Evolutionary conservation across 176 grass and related monocot species (phyloP), one percentile per base, ranked within the genome.

Genomic region (Eleusine indica): DNA sequence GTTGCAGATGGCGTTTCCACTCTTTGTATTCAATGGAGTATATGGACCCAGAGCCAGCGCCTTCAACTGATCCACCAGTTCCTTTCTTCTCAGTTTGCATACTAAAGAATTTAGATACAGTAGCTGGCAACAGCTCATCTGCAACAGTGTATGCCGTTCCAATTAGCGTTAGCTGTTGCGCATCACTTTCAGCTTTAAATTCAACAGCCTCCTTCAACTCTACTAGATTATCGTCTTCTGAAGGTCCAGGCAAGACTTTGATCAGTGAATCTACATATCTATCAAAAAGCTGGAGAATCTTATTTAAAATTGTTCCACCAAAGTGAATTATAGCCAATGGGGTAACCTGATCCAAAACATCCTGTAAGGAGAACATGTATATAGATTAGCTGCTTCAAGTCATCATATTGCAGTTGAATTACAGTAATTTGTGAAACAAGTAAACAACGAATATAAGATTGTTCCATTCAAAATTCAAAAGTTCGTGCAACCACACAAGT

Each of bases 271-370:
- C 91, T 25, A 95, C 85, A 79, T 91, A 98, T 78, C 88, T 87
- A 89, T 94, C 91, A 61, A 98, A 98, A 82, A 92, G 80, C 78
- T 95, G 96, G 80, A 94, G 80, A 80, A 91, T 81, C 80, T 94
- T 98, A 75, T 90, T 94, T 73, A 95, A 83, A 81, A 98, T 89
- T 75, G 88, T 88, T 81, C 93, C 91, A 81, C 96, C 96, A 81
- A 95, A 98, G 75, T 98, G 93, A 41, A 86, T 71, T 85, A 89
- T 92, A 12, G 87, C 87, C 85, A 94, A 92, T 81, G 96, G 89
- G 78, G 93, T 95, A 57, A 98, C 66, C 73, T 94, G 91, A 84
- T 96, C 96, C 87, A 98, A 89, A 85, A 95, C 81, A 83, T 98
- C 96, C 96, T 98, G 88, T 18, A 83, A 70, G 65, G 54, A 86